These are phyloP conservation scores for Cutaneotrichosporon dermatis DNA, from an alignment of 1,284 basidiomycete species.

Conservation along the genomic window DNA sequence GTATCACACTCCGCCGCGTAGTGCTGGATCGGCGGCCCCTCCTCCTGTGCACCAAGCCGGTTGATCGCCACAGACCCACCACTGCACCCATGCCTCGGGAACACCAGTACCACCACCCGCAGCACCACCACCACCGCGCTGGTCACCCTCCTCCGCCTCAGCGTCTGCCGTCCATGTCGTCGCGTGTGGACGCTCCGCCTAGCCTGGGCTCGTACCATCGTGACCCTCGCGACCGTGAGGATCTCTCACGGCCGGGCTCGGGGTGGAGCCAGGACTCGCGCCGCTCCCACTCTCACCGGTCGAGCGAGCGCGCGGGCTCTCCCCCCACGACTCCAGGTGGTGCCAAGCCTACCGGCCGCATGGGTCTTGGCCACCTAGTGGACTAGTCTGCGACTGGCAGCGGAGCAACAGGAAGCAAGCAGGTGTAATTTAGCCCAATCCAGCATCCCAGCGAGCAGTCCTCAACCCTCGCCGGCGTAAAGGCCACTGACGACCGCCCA, in stretches of 20 bases:
- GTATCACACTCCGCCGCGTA: slow-evolving; percentile 9
- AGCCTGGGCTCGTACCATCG: slow-evolving; percentile 14
- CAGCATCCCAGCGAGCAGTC: no score
- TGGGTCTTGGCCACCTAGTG: slow-evolving; percentile 23
- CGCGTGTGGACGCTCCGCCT: slow-evolving; percentile 16
- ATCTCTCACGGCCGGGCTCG: slow-evolving; percentile 11
- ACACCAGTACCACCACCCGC: slow-evolving; percentile 1
- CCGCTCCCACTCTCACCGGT: slow-evolving; percentile 7
- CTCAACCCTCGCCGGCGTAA: no score
- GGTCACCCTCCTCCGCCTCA: slow-evolving; percentile 2
- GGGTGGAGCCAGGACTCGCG: slow-evolving; percentile 13
- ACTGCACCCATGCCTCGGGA: slow-evolving; percentile 8
- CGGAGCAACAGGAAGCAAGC: no score
- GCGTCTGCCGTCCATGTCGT: slow-evolving; percentile 12
- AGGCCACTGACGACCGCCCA: no score
- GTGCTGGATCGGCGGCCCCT: slow-evolving; percentile 4
- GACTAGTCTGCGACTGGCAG: slow-evolving; percentile 4
- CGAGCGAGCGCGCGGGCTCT: slow-evolving; percentile 9
- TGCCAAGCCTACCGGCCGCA: slow-evolving; percentile 17
- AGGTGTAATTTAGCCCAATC: no score
- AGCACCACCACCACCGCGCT: background rate
- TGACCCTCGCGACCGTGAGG: slow-evolving; percentile 8
- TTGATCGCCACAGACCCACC: slow-evolving; percentile 5
- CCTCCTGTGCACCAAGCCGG: background rate
- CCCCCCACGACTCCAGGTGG: background rate